These are phyloP conservation scores for Allium sativum DNA, from an alignment of 106 monocot genomes.

Conservation along the genomic window DNA sequence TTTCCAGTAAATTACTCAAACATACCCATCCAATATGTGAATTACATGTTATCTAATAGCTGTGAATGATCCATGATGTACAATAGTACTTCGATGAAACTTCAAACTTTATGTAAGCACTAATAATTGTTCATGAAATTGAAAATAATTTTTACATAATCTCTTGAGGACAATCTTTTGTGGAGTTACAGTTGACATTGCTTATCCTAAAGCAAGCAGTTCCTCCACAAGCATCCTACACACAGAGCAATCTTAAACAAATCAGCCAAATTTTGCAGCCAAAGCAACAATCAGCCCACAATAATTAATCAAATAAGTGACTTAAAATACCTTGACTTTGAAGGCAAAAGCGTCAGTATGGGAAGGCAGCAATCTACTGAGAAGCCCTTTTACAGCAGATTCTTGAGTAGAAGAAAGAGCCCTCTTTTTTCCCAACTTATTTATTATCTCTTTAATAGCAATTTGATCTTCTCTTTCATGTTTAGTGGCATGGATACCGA, in stretches of 20 bases:
- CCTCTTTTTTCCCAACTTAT: conserved; percentile 26
- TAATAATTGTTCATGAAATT: neutral
- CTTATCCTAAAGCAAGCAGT: conserved; percentile 58
- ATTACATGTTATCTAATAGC: no score
- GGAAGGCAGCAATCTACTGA: conserved; percentile 50
- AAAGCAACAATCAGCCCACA: no score
- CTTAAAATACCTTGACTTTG: conserved; percentile 20
- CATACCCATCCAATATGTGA: no score
- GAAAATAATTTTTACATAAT: conserved; percentile 39
- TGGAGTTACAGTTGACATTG: conserved; percentile 22
- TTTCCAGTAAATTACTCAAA: no score
- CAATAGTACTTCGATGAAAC: no score
- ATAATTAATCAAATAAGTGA: neutral
- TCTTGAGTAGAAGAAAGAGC: conserved; percentile 44
- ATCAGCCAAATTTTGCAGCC: neutral
- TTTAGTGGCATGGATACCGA: neutral
- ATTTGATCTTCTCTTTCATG: neutral
- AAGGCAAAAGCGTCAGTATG: conserved; percentile 63
- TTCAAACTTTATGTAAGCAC: no score
- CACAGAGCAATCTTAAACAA: neutral
- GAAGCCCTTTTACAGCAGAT: conserved; percentile 45
- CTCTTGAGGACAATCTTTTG: conserved; percentile 23
- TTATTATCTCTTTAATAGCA: conserved; percentile 22
- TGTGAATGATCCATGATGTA: no score
- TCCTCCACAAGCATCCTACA: conserved; percentile 52